Evolutionary conservation across 768 basidiomycete species (phyloP), one percentile per base, ranked within the genome.

Genomic region (Lactarius deliciosus): DNA sequence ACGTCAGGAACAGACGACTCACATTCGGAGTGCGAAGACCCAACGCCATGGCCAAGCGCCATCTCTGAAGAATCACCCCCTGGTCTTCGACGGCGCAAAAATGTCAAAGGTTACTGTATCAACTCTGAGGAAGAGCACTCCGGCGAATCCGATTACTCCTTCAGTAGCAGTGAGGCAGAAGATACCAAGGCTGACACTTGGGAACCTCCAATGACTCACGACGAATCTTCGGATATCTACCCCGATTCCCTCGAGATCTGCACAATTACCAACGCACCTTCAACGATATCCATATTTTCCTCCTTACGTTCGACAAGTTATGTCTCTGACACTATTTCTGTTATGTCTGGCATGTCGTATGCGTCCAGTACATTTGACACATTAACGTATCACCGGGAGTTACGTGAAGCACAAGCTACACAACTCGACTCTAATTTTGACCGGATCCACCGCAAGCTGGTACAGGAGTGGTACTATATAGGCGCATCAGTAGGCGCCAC

Each of bases 401-500:
- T 90, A 40, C 79, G 80, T 47, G 77, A 79, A 25, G 86, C 85
- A 5, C 64, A 36, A 11, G 36, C 36, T 36, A 36, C 36, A 36
- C 36, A 66, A 2, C 61, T 69, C 13, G 81, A 85, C 60, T 81
- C 80, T 1, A 79, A 86, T 9, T 9, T 79, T 61, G 85, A 88
- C 54, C 74, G 74, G 16, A 73, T 88, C 3, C 79, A 85, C 57
- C 66, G 64, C 2, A 75, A 84, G 50, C 69, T 90, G 30, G 77
- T 83, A 68, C 76, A 77, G 30, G 89, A 91, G 70, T 91, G 89
- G 89, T 83, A 82, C 5, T 86, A 83, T 55, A 77, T 84, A 16
- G 88, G 86, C n/a, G 86, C 82, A 40, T 77, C 86, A 72, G 85
- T 89, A 66, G 69, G 84, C 2, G 60, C 41, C 60, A 3, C 2